These are phyloP conservation scores for Nymphaea colorata DNA, from an alignment of 164 flowering plant genomes.

Conservation along the genomic window DNA sequence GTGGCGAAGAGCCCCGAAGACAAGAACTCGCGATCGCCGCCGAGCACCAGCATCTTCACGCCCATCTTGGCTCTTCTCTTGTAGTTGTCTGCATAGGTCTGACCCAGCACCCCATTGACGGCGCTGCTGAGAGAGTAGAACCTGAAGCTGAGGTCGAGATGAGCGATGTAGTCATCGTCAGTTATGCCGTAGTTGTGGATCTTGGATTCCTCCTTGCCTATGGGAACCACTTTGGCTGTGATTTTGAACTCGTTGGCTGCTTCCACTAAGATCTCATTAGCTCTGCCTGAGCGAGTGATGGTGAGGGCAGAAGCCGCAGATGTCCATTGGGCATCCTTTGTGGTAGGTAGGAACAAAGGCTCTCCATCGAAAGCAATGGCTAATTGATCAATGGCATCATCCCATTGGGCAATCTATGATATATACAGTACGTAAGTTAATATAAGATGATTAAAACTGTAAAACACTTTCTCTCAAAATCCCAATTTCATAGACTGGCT, in stretches of 20 bases:
- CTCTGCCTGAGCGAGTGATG: conserved; percentile 16
- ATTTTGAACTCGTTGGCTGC: conserved; percentile 33
- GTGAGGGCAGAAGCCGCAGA: conserved; percentile 11
- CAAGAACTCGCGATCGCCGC: conserved; percentile 35
- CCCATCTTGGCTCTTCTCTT: conserved; percentile 41
- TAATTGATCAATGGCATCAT: conserved; percentile 34
- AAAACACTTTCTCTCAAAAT: too few species aligned
- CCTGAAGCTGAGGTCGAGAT: conserved; percentile 54
- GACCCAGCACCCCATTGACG: conserved; percentile 49
- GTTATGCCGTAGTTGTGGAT: conserved; percentile 51
- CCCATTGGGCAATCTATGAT: conserved; percentile 25
- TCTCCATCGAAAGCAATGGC: conserved; percentile 27
- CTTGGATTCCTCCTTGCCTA: conserved; percentile 38
- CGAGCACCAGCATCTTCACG: conserved; percentile 42
- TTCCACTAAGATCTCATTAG: conserved; percentile 29
- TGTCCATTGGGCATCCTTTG: conserved; percentile 30
- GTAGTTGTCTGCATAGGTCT: conserved; percentile 31
- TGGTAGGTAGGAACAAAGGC: conserved; percentile 18
- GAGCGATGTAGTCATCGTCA: conserved; percentile 51
- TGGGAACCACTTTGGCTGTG: conserved; percentile 46
- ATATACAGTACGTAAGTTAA: too few species aligned
- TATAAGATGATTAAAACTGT: too few species aligned
- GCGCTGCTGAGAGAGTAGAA: conserved; percentile 33
- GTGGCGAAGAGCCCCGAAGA: conserved; percentile 29
- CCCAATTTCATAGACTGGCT: too few species aligned